These are phyloP conservation scores for Trypanosoma platydactyli DNA, from an alignment of 208 protist genomes.

Conservation along the genomic window DNA sequence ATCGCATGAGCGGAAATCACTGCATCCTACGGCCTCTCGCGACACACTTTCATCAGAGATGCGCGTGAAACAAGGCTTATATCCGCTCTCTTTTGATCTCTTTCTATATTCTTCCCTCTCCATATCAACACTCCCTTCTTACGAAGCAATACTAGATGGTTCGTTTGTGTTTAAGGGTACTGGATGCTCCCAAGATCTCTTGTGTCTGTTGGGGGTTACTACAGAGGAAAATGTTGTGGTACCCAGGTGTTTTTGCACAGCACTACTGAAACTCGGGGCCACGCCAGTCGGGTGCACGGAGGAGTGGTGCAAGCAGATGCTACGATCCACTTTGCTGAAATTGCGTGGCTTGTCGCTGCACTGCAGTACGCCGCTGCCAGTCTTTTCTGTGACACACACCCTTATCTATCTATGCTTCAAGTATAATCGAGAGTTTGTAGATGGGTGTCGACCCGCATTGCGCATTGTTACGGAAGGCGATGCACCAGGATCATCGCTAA, in stretches of 20 bases:
- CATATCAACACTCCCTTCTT: conserved; percentile 19
- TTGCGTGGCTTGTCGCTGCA: conserved; percentile 22
- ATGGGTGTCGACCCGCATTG: conserved; percentile 56
- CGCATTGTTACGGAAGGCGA: conserved; percentile 74
- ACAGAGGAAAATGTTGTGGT: conserved; percentile 20
- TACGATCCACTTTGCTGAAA: conserved; percentile 47
- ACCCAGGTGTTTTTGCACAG: conserved; percentile 36
- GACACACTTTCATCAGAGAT: not conserved
- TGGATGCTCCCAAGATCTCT: conserved; percentile 21
- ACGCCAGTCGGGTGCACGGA: conserved; percentile 34
- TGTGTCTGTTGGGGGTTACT: conserved; percentile 18
- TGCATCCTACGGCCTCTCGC: not conserved
- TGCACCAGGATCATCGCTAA: conserved; percentile 52
- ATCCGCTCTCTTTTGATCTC: conserved; percentile 22
- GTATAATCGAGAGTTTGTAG: conserved; percentile 83
- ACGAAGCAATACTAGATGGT: conserved; percentile 15
- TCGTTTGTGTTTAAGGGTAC: conserved; percentile 26
- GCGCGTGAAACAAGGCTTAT: not conserved
- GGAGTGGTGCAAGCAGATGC: conserved; percentile 54
- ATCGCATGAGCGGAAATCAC: not conserved
- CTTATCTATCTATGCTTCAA: conserved; percentile 50
- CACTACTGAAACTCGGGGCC: conserved; percentile 54
- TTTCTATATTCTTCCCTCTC: conserved; percentile 21
- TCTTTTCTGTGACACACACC: conserved; percentile 25
- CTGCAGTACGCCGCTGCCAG: conserved; percentile 13